A percentile compares a stretch with the other conserved stretches of the same genome.
Conservation (phyloP, 306 rosid genomes). For the Begonia masoniana region DNA sequence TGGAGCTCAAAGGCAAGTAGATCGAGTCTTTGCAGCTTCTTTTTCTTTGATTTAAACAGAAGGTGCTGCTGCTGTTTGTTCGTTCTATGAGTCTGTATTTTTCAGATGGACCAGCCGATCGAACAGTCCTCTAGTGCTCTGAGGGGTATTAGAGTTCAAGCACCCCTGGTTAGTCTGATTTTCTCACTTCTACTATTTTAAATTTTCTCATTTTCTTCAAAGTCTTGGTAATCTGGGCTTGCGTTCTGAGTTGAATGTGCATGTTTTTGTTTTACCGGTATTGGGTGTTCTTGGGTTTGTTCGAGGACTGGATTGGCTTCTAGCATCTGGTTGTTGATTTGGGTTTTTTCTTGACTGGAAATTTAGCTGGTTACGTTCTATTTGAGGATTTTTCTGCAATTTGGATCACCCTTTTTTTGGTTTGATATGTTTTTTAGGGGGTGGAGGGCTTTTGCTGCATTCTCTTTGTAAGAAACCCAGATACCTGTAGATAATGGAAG, state of each 20-base stretch:
- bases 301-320: no score
- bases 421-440: no score
- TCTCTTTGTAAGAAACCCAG: no score
- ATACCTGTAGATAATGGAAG: no score
- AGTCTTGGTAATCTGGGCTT: no score
- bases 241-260: background rate
- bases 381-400: no score
- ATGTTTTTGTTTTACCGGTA: background rate
- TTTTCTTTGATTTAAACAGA: slow-evolving; percentile 22
- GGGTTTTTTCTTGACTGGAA: no score
- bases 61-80: slow-evolving; percentile 7
- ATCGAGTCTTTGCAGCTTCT: slow-evolving; percentile 34
- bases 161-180: slow-evolving; percentile 69
- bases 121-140: slow-evolving; percentile 52
- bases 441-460: no score
- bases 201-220: background rate
- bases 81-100: slow-evolving; percentile 25
- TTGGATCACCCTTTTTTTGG: no score
- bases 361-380: no score
- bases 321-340: no score
- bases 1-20: slow-evolving; percentile 22
- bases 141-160: slow-evolving; percentile 78
- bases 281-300: no score
- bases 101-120: slow-evolving; percentile 50
- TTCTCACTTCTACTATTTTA: slow-evolving; percentile 5